These are phyloP conservation scores for Scedosporium aurantiacum DNA, from an alignment of 2,329 filamentous ascomycete species.

Conservation along the genomic window DNA sequence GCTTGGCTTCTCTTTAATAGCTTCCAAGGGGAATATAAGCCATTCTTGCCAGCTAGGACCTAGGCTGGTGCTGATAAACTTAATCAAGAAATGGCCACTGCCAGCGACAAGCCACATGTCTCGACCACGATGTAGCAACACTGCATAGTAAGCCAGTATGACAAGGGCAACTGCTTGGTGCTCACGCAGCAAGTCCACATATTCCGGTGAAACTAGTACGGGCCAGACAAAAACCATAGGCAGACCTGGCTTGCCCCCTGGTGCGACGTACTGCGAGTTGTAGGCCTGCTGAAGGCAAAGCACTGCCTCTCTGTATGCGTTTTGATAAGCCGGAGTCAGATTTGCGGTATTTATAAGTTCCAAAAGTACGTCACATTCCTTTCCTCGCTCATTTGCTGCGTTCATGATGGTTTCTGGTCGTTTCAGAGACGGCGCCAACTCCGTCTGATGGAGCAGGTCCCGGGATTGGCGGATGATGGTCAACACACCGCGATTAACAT, in stretches of 20 bases:
- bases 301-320: neutral
- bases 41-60: neutral
- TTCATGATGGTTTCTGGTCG: slow-evolving; percentile 8
- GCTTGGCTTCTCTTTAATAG: neutral
- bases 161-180: slow-evolving; percentile 30
- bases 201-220: slow-evolving; percentile 15
- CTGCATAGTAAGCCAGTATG: slow-evolving; percentile 37
- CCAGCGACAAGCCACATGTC: slow-evolving; percentile 27
- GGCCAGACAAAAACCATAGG: neutral
- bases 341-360: neutral
- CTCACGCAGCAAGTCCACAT: slow-evolving; percentile 22
- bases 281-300: neutral
- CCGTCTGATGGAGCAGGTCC: neutral
- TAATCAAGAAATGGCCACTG: slow-evolving; percentile 18
- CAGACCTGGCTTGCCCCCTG: neutral
- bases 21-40: neutral
- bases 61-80: neutral
- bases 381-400: neutral
- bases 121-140: slow-evolving; percentile 31
- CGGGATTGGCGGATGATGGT: neutral
- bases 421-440: neutral
- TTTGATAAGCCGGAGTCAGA: neutral
- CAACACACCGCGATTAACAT: neutral
- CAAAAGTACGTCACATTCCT: neutral
- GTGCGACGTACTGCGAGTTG: neutral